These are phyloP conservation scores for Diaporthe citri DNA, from an alignment of 2,329 filamentous ascomycete genomes.

Conservation along the genomic window DNA sequence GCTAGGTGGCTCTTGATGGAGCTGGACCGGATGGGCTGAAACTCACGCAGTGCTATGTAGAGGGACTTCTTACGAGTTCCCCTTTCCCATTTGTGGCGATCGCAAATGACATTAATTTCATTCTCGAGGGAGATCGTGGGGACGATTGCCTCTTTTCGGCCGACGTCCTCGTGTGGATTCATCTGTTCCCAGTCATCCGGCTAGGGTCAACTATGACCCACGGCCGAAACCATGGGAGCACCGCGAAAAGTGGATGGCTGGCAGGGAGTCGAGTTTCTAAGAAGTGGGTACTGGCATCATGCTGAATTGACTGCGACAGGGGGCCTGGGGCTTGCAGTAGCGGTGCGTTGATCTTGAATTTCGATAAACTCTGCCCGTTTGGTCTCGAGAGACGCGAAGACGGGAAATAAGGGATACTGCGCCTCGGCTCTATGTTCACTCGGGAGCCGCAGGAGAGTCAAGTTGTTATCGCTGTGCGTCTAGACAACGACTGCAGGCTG, in stretches of 20 bases:
- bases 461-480: not conserved
- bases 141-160: conserved; percentile 26
- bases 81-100: conserved; percentile 34
- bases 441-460: not conserved
- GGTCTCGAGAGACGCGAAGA: not conserved
- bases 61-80: conserved; percentile 18
- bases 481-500: not conserved
- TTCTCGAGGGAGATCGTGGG: conserved; percentile 27
- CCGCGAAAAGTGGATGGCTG: conserved; percentile 27
- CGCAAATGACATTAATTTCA: conserved; percentile 34
- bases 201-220: conserved; percentile 15
- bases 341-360: conserved; percentile 3
- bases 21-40: conserved; percentile 14
- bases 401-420: not conserved
- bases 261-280: conserved; percentile 30
- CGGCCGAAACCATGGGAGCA: conserved; percentile 33
- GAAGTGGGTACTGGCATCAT: conserved; percentile 33
- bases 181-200: conserved; percentile 4
- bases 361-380: conserved; percentile 32
- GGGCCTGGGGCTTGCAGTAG: conserved; percentile 6
- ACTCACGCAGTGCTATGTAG: conserved; percentile 24
- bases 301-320: conserved; percentile 2
- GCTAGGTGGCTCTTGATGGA: conserved; percentile 10
- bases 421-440: not conserved
- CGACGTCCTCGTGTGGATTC: conserved; percentile 14